These are phyloP conservation scores for Paecilomyces fulvus DNA, from an alignment of 2,329 filamentous ascomycete species.

Conservation along the genomic window DNA sequence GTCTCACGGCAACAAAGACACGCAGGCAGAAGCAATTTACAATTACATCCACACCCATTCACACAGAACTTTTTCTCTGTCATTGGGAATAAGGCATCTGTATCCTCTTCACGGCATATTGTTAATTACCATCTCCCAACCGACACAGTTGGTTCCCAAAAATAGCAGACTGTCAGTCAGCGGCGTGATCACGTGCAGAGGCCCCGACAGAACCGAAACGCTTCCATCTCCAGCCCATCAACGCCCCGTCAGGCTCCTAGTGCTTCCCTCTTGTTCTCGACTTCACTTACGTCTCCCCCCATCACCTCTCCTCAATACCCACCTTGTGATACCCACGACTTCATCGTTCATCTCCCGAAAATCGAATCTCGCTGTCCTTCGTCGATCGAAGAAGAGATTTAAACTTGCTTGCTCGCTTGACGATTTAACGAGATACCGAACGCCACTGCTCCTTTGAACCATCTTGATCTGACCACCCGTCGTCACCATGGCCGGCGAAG, in stretches of 20 bases:
- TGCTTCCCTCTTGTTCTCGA: slow-evolving; percentile 2
- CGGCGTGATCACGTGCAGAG: slow-evolving; percentile 13
- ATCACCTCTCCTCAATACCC: slow-evolving; percentile 1
- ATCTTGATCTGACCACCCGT: slow-evolving; percentile 1
- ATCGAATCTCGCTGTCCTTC: background rate
- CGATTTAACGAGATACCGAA: slow-evolving; percentile 9
- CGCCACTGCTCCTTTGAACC: slow-evolving; percentile 10
- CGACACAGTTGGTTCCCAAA: background rate
- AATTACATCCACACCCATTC: background rate
- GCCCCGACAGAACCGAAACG: slow-evolving; percentile 17
- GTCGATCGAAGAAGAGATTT: background rate
- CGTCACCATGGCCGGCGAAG: slow-evolving; percentile 47
- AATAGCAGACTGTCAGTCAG: background rate
- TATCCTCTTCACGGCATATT: no score
- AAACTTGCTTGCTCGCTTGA: slow-evolving; percentile 8
- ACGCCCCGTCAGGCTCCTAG: slow-evolving; percentile 17
- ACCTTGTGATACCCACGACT: background rate
- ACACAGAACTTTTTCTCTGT: no score
- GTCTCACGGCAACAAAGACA: background rate
- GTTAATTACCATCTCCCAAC: no score
- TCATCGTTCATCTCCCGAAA: background rate
- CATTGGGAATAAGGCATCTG: no score
- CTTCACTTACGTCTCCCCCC: slow-evolving; percentile 2
- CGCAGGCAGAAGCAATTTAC: background rate
- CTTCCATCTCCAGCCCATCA: slow-evolving; percentile 17